Evolutionary conservation across 1,284 basidiomycete species (phyloP).

Genomic region (Wallemia mellicola): DNA sequence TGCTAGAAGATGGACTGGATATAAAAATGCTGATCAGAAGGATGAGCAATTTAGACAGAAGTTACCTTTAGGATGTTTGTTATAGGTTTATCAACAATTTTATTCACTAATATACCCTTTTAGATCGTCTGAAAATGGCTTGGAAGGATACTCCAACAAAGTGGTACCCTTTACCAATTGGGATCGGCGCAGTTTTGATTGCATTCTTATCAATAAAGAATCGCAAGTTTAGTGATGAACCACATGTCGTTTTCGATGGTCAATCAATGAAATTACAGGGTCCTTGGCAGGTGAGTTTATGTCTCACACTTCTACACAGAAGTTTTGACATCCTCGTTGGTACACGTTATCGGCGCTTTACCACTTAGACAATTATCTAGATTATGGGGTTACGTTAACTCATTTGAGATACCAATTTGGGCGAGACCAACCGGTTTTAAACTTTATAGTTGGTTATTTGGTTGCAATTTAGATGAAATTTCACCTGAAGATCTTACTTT

Average conservation of each 20-base stretch:
- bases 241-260: conserved; percentile 33
- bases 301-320: not conserved
- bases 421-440: conserved; percentile 63
- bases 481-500: conserved; percentile 41
- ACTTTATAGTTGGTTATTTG: conserved; percentile 60
- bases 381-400: conserved; percentile 85
- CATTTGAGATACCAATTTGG: conserved; percentile 74
- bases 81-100: not conserved
- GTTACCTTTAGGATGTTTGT: not conserved
- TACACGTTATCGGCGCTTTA: conserved; percentile 79
- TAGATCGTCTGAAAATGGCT: conserved; percentile 27
- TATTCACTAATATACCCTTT: not conserved
- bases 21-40: not conserved
- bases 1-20: not conserved
- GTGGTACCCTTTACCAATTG: conserved; percentile 85
- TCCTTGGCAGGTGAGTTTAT: conserved; percentile 59
- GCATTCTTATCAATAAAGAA: conserved; percentile 52
- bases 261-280: conserved; percentile 37
- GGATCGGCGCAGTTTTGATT: conserved; percentile 61
- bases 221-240: conserved; percentile 19
- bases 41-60: not conserved
- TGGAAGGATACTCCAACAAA: conserved; percentile 70
- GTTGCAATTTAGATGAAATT: conserved; percentile 78
- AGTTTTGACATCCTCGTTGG: conserved; percentile 21
- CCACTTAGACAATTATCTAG: conserved; percentile 79